Evolutionary conservation across 2,329 filamentous ascomycete species (phyloP), one percentile per base, ranked within the genome.

Genomic region (Cladophialophora exuberans): DNA sequence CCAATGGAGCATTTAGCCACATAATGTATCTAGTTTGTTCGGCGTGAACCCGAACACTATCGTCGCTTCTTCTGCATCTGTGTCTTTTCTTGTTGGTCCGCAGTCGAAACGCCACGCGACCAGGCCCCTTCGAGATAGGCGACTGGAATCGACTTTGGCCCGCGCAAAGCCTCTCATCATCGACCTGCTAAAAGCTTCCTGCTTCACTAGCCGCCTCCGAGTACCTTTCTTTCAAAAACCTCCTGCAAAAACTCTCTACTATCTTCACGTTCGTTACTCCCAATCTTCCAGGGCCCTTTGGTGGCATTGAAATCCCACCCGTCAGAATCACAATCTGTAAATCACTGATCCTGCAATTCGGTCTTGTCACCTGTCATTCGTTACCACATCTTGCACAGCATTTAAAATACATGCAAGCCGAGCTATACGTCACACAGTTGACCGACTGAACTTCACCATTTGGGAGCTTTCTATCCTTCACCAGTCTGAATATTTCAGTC

Each of bases 241-340:
- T 48, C 51, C 33, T 51, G 25, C 15, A 49, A 17, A 49, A 15
- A 17, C 33, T 39, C 31, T 33, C 39, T 26, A 35, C 43, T 31
- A 23, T 43, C 46, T 25, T 59, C 48, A 59, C 56, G 44, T 44
- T 59, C 56, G 43, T 59, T 58, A 52, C 25, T 47, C 22, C 39
- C 33, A 23, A 35, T 18, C 17, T 33, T 25, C n/a, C n/a, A n/a
- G n/a, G 20, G 46, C 26, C 10, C 3, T 35, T 17, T 39, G 46
- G 39, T 38, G 25, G 45, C 25, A 53, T 43, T 44, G 36, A 17
- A 26, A 49, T 35, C 36, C 23, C 33, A 42, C 18, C 45, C 31
- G 54, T 41, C 35, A 17, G 41, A 35, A 57, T 46, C 28, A 6
- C 26, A 55, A 59, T 46, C 36, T 15, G 42, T 22, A 33, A 41